Evolutionary conservation across 305 asterid genomes (phyloP).

Genomic region (Withania somnifera): DNA sequence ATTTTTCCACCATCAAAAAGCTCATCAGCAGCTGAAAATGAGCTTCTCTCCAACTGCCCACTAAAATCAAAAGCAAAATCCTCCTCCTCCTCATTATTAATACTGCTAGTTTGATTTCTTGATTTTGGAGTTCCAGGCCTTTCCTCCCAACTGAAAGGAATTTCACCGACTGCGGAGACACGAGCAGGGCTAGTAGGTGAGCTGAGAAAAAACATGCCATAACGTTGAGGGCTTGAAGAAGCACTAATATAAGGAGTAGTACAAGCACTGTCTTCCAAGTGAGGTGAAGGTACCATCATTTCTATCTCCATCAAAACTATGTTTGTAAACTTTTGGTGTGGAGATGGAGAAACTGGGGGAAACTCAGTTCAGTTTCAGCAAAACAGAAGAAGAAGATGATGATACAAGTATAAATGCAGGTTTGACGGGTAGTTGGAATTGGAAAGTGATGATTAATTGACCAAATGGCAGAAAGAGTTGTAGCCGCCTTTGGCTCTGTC

Average conservation of each 20-base stretch:
- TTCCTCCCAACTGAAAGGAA: conserved; percentile 56
- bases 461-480: not conserved
- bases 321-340: conserved; percentile 3
- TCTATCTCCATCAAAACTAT: conserved; percentile 24
- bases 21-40: conserved; percentile 78
- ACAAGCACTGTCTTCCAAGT: conserved; percentile 31
- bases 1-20: conserved; percentile 80
- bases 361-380: not conserved
- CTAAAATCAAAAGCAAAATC: conserved; percentile 72
- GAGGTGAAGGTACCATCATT: conserved; percentile 35
- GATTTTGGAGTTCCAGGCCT: conserved; percentile 43
- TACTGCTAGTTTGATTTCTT: conserved; percentile 12
- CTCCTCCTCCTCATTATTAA: conserved; percentile 16
- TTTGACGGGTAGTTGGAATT: not conserved
- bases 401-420: not conserved
- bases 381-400: not conserved
- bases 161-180: conserved; percentile 10
- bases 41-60: conserved; percentile 35
- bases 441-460: conserved; percentile 9
- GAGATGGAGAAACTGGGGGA: not conserved
- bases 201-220: conserved; percentile 39
- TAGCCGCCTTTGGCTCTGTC: not conserved
- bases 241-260: conserved; percentile 67
- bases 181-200: conserved; percentile 75
- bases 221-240: conserved; percentile 63